Percentiles rank a stretch among this genome's conserved stretches.
These are phyloP conservation scores for Fistulifera pelliculosa DNA, from an alignment of 108 stramenopile species.

Conservation along the genomic window DNA sequence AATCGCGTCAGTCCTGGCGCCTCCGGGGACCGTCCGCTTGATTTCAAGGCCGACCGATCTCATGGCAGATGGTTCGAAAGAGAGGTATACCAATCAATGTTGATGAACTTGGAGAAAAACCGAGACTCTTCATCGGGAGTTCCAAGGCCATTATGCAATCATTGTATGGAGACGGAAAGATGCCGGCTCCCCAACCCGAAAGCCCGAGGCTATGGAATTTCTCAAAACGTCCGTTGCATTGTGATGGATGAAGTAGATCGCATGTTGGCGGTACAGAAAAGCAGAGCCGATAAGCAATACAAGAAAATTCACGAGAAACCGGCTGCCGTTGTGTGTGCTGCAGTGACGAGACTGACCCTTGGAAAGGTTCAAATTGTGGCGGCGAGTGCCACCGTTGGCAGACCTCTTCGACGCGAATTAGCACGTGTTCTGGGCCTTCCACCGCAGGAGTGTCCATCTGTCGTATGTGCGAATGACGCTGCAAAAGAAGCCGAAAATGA, in stretches of 20 bases:
- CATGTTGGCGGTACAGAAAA: conserved; percentile 38
- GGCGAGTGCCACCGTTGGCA: conserved; percentile 91
- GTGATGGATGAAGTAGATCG: conserved; percentile 87
- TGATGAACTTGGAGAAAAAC: conserved; percentile 25
- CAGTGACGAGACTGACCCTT: conserved; percentile 54
- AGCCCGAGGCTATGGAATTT: conserved; percentile 67
- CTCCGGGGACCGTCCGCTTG: conserved; percentile 75
- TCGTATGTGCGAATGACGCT: conserved; percentile 43
- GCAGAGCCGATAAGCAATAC: conserved; percentile 26
- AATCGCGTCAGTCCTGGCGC: conserved; percentile 70
- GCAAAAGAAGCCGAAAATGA: conserved; percentile 11
- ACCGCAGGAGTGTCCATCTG: conserved; percentile 66
- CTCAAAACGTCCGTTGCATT: conserved; percentile 44
- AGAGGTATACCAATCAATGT: conserved; percentile 13
- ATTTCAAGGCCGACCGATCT: conserved; percentile 68
- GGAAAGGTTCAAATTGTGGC: conserved; percentile 75
- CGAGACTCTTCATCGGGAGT: conserved; percentile 68
- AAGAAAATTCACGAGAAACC: conserved; percentile 65
- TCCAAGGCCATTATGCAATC: conserved; percentile 66
- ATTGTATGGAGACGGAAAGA: conserved; percentile 61
- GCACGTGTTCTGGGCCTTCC: conserved; percentile 74
- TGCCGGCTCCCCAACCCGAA: conserved; percentile 75
- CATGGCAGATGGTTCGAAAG: conserved; percentile 40
- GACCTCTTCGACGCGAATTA: conserved; percentile 82
- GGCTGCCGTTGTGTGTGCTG: conserved; percentile 69